Conservation (phyloP, 768 basidiomycete genomes). For the Hypholoma fasciculare region DNA sequence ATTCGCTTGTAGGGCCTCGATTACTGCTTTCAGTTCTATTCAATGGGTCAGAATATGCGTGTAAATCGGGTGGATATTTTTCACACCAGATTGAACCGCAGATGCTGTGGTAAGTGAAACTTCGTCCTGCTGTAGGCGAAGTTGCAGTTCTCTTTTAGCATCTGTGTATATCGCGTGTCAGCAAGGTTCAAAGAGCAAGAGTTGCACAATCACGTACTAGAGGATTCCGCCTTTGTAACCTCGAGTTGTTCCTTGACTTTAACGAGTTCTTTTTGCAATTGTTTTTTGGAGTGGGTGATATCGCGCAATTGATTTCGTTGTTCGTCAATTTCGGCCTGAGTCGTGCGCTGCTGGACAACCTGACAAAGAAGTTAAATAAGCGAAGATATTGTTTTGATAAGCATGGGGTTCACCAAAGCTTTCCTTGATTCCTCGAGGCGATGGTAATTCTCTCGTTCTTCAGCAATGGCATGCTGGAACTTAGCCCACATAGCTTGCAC, state of each 20-base stretch:
- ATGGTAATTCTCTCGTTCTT: constrained; percentile 61
- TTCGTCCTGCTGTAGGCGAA: constrained; percentile 63
- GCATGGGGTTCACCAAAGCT: constrained; percentile 52
- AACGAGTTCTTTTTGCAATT: constrained; percentile 54
- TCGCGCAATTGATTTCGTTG: constrained; percentile 66
- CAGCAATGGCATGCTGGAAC: constrained; percentile 56
- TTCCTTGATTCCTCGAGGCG: constrained; percentile 71
- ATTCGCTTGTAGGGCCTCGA: constrained; percentile 68
- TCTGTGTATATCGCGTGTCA: constrained; percentile 31
- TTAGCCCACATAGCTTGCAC: constrained; percentile 68
- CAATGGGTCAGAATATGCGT: constrained; percentile 1
- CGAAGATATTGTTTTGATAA: not conserved
- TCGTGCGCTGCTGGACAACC: constrained; percentile 66
- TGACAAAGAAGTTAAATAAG: constrained; percentile 23
- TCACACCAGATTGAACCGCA: constrained; percentile 57
- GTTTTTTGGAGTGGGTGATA: constrained; percentile 52
- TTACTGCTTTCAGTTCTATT: constrained; percentile 60
- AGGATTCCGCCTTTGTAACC: constrained; percentile 55
- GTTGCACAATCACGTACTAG: constrained; percentile 37
- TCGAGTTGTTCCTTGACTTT: constrained; percentile 60
- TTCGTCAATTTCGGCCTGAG: constrained; percentile 65
- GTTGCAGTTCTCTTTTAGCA: constrained; percentile 58
- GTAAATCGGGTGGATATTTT: not conserved
- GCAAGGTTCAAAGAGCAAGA: too few species aligned
- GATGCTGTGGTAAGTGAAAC: constrained; percentile 57